Conservation (phyloP, 2,329 filamentous ascomycete genomes). For the Corniculantispora saksenae region DNA sequence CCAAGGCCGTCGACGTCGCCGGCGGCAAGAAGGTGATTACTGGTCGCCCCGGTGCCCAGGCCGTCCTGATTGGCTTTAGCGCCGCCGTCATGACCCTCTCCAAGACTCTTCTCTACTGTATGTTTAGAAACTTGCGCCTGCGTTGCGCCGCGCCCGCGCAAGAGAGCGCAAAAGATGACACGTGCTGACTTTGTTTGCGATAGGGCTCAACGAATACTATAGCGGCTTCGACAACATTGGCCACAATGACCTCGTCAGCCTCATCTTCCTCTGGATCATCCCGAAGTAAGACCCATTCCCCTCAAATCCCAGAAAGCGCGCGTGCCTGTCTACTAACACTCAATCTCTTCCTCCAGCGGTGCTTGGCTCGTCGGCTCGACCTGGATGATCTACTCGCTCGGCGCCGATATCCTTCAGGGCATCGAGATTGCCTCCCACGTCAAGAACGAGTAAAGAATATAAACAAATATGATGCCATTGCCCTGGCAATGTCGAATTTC, state of each 20-base stretch:
- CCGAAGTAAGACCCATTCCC: slow-evolving; percentile 51
- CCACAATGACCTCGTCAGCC: slow-evolving; percentile 48
- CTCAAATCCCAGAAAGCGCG: neutral
- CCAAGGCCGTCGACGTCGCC: slow-evolving; percentile 24
- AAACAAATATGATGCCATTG: slow-evolving; percentile 21
- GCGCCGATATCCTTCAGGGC: slow-evolving; percentile 49
- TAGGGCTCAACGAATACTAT: slow-evolving; percentile 59
- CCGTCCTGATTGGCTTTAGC: slow-evolving; percentile 51
- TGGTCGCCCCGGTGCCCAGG: slow-evolving; percentile 46
- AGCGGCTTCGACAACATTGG: slow-evolving; percentile 58
- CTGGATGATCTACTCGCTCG: slow-evolving; percentile 53
- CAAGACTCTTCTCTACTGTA: slow-evolving; percentile 64
- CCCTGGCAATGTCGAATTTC: neutral
- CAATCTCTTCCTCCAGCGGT: slow-evolving; percentile 40
- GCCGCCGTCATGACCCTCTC: slow-evolving; percentile 61
- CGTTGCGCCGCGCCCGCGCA: neutral
- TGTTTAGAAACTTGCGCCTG: slow-evolving; percentile 30
- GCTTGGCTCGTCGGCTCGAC: slow-evolving; percentile 55
- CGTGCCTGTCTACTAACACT: neutral
- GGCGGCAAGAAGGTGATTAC: slow-evolving; percentile 35
- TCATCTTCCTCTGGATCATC: slow-evolving; percentile 58
- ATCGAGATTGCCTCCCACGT: slow-evolving; percentile 41
- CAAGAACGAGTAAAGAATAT: slow-evolving; percentile 41
- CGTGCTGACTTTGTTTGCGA: neutral
- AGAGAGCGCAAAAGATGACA: neutral